Base-by-base conservation (phyloP, 495 filamentous ascomycete species). In the Letharia lupina region DNA sequence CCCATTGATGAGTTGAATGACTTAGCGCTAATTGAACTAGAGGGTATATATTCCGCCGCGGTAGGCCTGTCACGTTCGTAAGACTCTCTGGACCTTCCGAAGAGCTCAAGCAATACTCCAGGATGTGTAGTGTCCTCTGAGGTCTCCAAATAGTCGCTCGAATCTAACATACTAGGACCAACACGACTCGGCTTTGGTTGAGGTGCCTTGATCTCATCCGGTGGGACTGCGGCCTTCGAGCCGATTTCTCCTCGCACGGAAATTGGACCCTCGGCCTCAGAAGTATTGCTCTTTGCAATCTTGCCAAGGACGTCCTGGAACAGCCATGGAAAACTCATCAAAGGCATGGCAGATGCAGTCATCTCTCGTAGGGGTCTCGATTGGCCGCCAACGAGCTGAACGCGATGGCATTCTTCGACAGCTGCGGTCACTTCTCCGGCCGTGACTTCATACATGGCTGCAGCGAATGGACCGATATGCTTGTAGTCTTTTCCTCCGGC, bases 281-380 rank as follows among this genome's bases (percentile, higher is more conserved):
- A 44, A 23, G 41, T 39, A 39, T 58, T 61, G 13, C 72, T 67
- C 5, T 77, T 79, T 31, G 89, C 93, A 67, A 98, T 87, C 44
- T 80, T 81, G 8, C 91, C 89, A 2, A 99, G 81, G 62, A 90
- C 79, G 42, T 82, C 76, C 1, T 82, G 77, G 63, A 98, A 95
- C 12, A 98, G 73, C 95, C 94, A 99, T 0, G 94, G 93, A 70
- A 96, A 98, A 70, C 87, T 93, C 71, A 97, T 94, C 33, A 98
- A 75, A 0, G 95, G 94, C 79, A 91, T 84, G 10, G 76, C 75
- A 9, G 78, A 77, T 0, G 76, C 71, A 1, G 67, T 75, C 66
- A 79, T 77, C 60, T 77, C 69, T 15, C 70, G 69, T 58, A 68
- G 65, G 39, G 74, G 74, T 11, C 74, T 63, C 11, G 73, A 72